phyloP scores from a whole-genome alignment of 2,329 filamentous ascomycete genomes.

The Boeremia exigua region DNA sequence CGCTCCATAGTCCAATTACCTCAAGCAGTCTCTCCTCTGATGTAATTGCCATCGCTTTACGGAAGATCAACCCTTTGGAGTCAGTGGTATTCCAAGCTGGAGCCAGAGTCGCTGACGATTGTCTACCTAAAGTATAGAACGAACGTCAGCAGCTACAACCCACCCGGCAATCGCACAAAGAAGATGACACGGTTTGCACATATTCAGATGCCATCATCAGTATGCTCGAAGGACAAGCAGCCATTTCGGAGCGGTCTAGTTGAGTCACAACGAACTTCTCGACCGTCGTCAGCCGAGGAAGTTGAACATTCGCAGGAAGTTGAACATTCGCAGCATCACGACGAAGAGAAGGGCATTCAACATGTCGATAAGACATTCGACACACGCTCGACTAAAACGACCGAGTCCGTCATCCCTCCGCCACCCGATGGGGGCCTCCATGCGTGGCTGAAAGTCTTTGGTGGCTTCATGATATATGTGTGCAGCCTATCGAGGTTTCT shows the following conservation, averaged over 20 bases:
- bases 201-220: slow-evolving; percentile 20
- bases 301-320: background rate
- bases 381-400: slow-evolving; percentile 26
- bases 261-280: slow-evolving; percentile 25
- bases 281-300: slow-evolving; percentile 19
- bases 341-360: slow-evolving; percentile 7
- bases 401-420: slow-evolving; percentile 36
- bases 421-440: slow-evolving; percentile 48
- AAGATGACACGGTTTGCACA: background rate
- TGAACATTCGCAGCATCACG: background rate
- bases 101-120: background rate
- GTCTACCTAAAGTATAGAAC: background rate
- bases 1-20: background rate
- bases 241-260: slow-evolving; percentile 13
- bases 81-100: slow-evolving; percentile 5
- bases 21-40: background rate
- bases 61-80: background rate
- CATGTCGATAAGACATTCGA: slow-evolving; percentile 28
- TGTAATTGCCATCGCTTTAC: background rate
- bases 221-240: slow-evolving; percentile 25
- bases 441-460: slow-evolving; percentile 48
- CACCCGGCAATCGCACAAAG: background rate
- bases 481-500: background rate
- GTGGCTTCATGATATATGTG: slow-evolving; percentile 46
- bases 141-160: background rate